Base-by-base conservation (phyloP, 192 early-diverging fungal genomes). In the Coemansia sp. region DNA sequence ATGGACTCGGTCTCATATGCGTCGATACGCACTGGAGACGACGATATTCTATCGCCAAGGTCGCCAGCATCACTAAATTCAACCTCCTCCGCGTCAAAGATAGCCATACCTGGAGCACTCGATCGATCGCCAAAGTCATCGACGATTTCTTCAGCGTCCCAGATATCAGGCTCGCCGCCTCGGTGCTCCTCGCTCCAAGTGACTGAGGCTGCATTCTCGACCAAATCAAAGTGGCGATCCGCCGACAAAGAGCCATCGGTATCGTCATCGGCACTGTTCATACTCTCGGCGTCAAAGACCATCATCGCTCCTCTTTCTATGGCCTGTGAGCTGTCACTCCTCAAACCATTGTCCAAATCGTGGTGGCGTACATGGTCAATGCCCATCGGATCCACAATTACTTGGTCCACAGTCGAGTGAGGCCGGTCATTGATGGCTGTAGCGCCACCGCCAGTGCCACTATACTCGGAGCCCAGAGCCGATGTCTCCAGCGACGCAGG, bases 1-100 rank as follows among this genome's bases (percentile, higher is more conserved):
- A 75, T 59, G n/a, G 73, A 74, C 61, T 55, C 78, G 13, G 70
- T 67, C 66, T 80, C 78, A 41, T 80, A 74, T 10, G 78, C 78
- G 36, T 80, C 78, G 24, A 80, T 41, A 15, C 64, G 51, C n/a
- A 75, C 70, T 15, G 73, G 68, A 18, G 69, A 72, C n/a, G 44
- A 31, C 12, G 57, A 8, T 24, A 18, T n/a, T 7, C 13, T 31
- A 9, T 51, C 47, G 36, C 40, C 72, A 57, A 52, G 11, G 7
- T 51, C 36, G 42, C 29, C 42, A 1, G 63, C 68, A 0, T 63
- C 68, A 20, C 51, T 16, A 3, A n/a, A 62, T 3, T 57, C 62
- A 11, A 77, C 47, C 51, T 71, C 69, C 49, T 71, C 70, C 0
- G 61, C 61, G 11, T 63, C 61, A 27, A 63, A 63, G 2, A 63